Evolutionary conservation across 805 yeast species (phyloP), one percentile per base, ranked within the genome.

Genomic region (Wickerhamiella vanderwaltii): DNA sequence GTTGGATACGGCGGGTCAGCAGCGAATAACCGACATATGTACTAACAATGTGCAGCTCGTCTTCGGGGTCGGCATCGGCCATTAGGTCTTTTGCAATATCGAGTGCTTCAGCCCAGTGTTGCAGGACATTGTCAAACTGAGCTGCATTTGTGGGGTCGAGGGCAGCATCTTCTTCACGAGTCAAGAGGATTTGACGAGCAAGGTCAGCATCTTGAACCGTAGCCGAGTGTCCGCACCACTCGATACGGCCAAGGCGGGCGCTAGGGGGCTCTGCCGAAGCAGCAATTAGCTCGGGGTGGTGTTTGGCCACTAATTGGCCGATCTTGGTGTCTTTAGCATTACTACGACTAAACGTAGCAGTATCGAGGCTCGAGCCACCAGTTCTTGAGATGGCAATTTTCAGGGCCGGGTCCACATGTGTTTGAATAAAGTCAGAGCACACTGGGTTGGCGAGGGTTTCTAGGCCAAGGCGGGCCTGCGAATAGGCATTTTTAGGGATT

Each of bases 21-120:
- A 73, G 63, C 51, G 75, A 72, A 63, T 80, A 88, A 51, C 73
- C 75, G 52, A 86, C 72, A 59, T 71, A 88, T 0, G 95, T 81
- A 43, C 75, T 63, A 32, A 86, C 60, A 48, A 88, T 76, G 53
- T 86, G 83, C 46, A 78, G 71, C 57, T 84, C 85, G 36, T 72
- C 72, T 41, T 69, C 73, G 38, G 72, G 75, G 34, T 68, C 72
- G 37, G 57, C 62, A 47, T 73, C 70, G 6, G 68, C 70, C 50
- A 79, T 66, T 50, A 72, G 77, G 12, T 62, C 63, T 41, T 64
- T 64, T 51, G 83, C 88, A 24, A 69, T 58, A 28, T 72, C 78
- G 43, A 77, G 66, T 1, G 82, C 73, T 37, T 77, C 80, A 41
- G 76, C 76, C 87, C 93, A 84, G 25, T 71, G 72, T 6, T 69